Base-by-base conservation (phyloP, 108 stramenopile genomes). In the Nitzschia sp. region DNA sequence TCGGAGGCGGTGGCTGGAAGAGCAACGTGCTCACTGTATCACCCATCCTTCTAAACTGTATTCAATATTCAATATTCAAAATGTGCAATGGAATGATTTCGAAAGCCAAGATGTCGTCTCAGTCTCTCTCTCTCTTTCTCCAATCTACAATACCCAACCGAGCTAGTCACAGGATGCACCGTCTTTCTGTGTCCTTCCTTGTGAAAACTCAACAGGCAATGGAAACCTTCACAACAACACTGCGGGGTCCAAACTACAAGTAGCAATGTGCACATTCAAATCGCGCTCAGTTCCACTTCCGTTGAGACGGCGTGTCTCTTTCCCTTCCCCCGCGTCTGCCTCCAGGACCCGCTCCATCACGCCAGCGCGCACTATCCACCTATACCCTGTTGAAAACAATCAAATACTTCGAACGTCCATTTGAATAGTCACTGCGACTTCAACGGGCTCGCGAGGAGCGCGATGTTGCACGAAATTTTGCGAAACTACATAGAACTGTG, bases 1-100 rank as follows among this genome's bases (percentile, higher is more conserved):
- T 87, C 59, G 93, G 90, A 26, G 87, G 76, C 11, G 93, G 93
- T 19, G 93, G 93, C 72, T 94, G 93, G 65, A 94, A 94, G 43
- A 94, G 86, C 70, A 94, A 76, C 55, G 87, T 78, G 63, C 83
- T 85, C 26, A 94, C 84, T 63, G 88, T 83, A 77, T 94, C 90
- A 26, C 93, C 93, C 93, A 94, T 94, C 37, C 42, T 82, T 34
- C 11, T 37, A n/a, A n/a, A 26, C 1, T 41, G 48, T 48, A 34
- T 34, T 34, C 29, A 34, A 34, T 34, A 34, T 34, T 34, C n/a
- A n/a, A 5, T 34, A 34, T 34, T 34, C 29, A 34, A 34, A 34
- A 34, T 34, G 29, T 34, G 29, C 5, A 34, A 34, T 34, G 29
- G 29, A 34, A 34, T 5, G 29, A 34, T 34, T 34, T 34, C 29